phyloP scores from a whole-genome alignment of 1,284 basidiomycete genomes.

The Lignosus rhinocerotis region DNA sequence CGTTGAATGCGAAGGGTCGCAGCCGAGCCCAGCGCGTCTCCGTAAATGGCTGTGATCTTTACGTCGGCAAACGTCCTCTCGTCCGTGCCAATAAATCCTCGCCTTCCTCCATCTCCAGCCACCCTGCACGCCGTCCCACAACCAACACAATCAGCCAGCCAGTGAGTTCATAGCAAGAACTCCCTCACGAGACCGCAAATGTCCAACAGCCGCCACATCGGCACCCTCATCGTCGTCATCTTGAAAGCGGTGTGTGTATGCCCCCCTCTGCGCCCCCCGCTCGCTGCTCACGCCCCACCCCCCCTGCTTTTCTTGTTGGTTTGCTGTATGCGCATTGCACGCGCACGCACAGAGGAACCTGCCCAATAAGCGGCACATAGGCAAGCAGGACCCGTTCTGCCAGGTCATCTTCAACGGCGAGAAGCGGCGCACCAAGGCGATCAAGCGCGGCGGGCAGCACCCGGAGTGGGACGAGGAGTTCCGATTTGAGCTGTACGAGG shows the following conservation, averaged over 20 bases:
- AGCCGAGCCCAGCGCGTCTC: constrained; percentile 16
- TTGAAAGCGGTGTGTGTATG: constrained; percentile 84
- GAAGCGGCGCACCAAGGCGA: constrained; percentile 84
- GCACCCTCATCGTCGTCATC: constrained; percentile 93
- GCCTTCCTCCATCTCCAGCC: constrained; percentile 6
- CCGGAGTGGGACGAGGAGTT: constrained; percentile 99
- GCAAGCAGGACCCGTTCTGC: constrained; percentile 98
- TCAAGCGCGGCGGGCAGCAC: constrained; percentile 96
- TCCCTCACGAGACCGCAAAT: constrained; percentile 16
- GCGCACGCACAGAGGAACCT: constrained; percentile 71
- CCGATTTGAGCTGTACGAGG: constrained; percentile 87
- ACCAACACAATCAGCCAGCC: constrained; percentile 1
- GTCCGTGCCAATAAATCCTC: constrained; percentile 19
- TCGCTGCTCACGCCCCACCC: not conserved
- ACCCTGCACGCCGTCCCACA: constrained; percentile 3
- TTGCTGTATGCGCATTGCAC: constrained; percentile 5
- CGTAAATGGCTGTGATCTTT: constrained; percentile 17
- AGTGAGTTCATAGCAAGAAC: not conserved
- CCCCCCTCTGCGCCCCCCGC: constrained; percentile 15
- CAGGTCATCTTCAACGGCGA: constrained; percentile 77
- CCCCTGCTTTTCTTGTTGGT: not conserved
- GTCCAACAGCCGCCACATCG: constrained; percentile 62
- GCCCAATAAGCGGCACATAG: constrained; percentile 91
- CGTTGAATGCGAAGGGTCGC: constrained; percentile 6
- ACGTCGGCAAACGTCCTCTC: constrained; percentile 14